Conservation (phyloP, 2,329 filamentous ascomycete genomes). For the Calonectria fujianensis region DNA sequence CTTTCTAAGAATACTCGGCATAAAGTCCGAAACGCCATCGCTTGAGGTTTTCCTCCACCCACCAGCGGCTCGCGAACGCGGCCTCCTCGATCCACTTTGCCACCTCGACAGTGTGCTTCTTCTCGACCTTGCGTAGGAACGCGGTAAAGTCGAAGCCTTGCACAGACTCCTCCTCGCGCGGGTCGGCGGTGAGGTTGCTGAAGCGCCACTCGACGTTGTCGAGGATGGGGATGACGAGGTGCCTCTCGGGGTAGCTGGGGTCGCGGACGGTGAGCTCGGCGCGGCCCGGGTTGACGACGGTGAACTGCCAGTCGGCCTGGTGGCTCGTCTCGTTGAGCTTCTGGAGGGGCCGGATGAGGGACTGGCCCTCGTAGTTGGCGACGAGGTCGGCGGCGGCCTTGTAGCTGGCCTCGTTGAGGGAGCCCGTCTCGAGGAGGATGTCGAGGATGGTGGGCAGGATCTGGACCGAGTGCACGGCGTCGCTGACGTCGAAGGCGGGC, state of each 20-base stretch:
- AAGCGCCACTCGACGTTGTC: constrained; percentile 55
- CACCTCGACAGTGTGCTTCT: background rate
- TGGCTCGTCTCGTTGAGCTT: background rate
- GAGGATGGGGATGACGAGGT: constrained; percentile 53
- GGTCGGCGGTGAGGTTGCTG: constrained; percentile 47
- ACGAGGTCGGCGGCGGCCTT: background rate
- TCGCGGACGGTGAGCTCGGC: constrained; percentile 53
- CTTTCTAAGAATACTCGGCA: background rate
- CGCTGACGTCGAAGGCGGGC: background rate
- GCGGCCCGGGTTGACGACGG: constrained; percentile 55
- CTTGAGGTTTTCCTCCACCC: constrained; percentile 50
- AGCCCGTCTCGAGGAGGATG: constrained; percentile 7
- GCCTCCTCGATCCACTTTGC: constrained; percentile 49
- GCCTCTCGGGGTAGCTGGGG: constrained; percentile 48
- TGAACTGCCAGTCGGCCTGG: constrained; percentile 44
- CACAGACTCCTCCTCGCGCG: background rate
- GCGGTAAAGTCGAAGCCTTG: background rate
- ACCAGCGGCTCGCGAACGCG: constrained; percentile 50
- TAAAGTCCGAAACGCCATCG: constrained; percentile 46
- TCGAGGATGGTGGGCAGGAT: constrained; percentile 21
- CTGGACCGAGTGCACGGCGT: constrained; percentile 5
- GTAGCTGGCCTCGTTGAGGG: background rate
- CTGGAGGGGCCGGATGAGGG: background rate
- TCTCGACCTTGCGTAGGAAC: background rate
- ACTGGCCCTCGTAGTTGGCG: background rate